These are phyloP conservation scores for Golubevia sp. DNA, from an alignment of 1,284 basidiomycete genomes.

Conservation along the genomic window DNA sequence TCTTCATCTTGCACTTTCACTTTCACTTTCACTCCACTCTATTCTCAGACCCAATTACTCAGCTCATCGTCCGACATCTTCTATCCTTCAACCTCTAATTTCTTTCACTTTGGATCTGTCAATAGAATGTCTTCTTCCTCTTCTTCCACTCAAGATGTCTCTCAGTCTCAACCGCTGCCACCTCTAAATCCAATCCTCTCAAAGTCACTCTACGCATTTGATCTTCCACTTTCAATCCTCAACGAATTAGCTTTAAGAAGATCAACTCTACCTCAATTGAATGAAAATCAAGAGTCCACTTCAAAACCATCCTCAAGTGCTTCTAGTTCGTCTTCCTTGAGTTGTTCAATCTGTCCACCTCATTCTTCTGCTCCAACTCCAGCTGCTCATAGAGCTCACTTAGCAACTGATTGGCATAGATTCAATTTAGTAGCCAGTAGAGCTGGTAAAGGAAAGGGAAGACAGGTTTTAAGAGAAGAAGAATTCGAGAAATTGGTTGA, in stretches of 20 bases:
- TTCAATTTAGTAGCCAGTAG: constrained; percentile 31
- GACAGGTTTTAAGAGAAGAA: background rate
- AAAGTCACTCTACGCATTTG: constrained; percentile 52
- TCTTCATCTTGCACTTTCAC: too few relatives aligned
- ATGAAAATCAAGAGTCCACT: background rate
- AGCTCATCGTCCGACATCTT: background rate
- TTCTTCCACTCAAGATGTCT: background rate
- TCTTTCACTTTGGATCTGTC: background rate
- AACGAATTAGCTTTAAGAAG: constrained; percentile 40
- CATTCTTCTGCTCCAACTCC: constrained; percentile 24
- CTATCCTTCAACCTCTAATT: background rate
- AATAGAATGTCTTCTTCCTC: background rate
- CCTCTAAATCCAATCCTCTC: constrained; percentile 10
- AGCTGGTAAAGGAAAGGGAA: constrained; percentile 24
- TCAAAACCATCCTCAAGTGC: background rate
- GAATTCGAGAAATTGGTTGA: background rate
- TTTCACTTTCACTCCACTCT: too few relatives aligned
- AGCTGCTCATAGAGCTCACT: constrained; percentile 41
- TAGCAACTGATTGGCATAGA: constrained; percentile 52
- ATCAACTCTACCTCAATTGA: background rate
- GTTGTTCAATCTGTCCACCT: constrained; percentile 41
- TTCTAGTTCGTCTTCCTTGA: too few relatives aligned
- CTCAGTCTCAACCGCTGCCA: background rate
- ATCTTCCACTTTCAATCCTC: constrained; percentile 51
- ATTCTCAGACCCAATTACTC: too few relatives aligned